Evolutionary conservation across 2,329 filamentous ascomycete genomes (phyloP).

Genomic region (Fusarium beomiforme): DNA sequence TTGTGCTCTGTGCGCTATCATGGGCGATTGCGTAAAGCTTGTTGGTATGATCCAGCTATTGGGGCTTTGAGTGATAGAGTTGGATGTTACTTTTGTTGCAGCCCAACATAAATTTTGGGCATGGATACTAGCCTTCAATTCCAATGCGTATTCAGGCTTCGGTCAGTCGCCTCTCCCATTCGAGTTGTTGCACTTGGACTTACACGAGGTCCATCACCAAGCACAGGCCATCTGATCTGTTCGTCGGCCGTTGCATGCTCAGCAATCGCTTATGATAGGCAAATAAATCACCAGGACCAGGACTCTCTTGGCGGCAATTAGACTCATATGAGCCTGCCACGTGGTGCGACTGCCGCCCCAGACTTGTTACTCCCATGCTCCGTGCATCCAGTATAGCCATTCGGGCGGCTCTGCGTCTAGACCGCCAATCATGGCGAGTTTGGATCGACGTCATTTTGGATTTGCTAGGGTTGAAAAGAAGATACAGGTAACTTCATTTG

Average conservation of each 20-base stretch:
- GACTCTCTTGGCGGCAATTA: not conserved
- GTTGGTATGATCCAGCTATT: not conserved
- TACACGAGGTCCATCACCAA: not conserved
- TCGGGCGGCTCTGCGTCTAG: constrained; percentile 1
- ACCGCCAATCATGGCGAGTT: constrained; percentile 3
- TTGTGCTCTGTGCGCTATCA: not conserved
- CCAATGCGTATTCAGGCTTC: no score
- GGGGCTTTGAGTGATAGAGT: not conserved
- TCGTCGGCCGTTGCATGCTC: not conserved
- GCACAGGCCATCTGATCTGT: not conserved
- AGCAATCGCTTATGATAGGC: not conserved
- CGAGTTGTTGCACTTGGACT: not conserved
- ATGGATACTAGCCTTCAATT: not conserved
- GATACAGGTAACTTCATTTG: not conserved
- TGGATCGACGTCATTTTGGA: constrained; percentile 1
- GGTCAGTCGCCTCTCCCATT: not conserved
- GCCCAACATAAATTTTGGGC: constrained; percentile 17
- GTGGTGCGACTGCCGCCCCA: not conserved
- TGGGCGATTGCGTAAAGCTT: not conserved
- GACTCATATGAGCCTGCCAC: constrained; percentile 1
- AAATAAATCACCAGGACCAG: not conserved
- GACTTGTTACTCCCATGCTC: not conserved
- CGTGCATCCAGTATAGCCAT: not conserved
- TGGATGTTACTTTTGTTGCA: not conserved
- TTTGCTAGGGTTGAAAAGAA: not conserved